Evolutionary conservation across 2,329 filamentous ascomycete genomes (phyloP), one percentile per base, ranked within the genome.

Genomic region (Aspergillus quadricinctus): DNA sequence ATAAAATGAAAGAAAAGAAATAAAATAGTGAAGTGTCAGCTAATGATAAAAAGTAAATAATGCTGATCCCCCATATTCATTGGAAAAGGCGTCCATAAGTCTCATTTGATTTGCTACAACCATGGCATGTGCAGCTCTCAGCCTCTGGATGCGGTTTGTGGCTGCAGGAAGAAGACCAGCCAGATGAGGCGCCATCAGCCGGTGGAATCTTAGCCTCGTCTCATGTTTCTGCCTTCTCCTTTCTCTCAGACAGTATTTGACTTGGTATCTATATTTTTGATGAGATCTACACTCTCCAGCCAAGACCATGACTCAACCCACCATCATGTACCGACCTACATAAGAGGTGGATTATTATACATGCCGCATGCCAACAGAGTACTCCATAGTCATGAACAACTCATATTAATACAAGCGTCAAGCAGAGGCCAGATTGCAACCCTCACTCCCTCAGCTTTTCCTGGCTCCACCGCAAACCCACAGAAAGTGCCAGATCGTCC

Each of bases 401-500:
- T 23, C 23, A 23, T 23, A 23, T 23, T 23, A 23, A 23, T 10
- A 19, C n/a, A 43, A 45, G 21, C 41, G 41, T 17, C 14, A 37
- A 45, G 21, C 41, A 23, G 41, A 59, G 50, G 57, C 54, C 49
- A 52, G 54, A 51, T 52, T 56, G 54, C 53, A 58, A 48, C 35
- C 8, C 17, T 41, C 25, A 45, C 19, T 19, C 35, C 8, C 17
- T 41, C 25, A 45, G 41, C 41, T 45, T 45, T 23, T 25, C 19
- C 10, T 25, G n/a, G n/a, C 41, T 62, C 58, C 56, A 60, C 58
- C 29, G 25, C 29, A 49, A 37, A 50, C 50, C 52, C 57, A 63
- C 54, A 52, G 52, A 57, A 57, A 56, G 56, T 63, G 61, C 61
- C 59, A 63, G 61, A 63, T 61, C 61, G 57, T 49, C 57, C 57